Conservation (phyloP, 495 filamentous ascomycete species). For the Achaetomiella virescens region DNA sequence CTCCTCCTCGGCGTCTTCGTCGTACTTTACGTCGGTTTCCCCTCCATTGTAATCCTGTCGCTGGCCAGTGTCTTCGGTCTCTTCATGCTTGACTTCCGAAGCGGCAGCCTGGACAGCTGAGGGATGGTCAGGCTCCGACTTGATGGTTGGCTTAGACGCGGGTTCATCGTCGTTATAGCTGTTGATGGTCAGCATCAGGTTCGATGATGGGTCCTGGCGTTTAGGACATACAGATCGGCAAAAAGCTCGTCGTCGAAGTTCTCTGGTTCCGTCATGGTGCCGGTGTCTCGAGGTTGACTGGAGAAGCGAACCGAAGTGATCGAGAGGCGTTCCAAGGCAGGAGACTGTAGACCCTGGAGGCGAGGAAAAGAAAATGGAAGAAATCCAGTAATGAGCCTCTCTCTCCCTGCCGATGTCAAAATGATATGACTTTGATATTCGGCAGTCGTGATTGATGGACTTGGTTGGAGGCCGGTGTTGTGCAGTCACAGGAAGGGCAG, state of each 20-base stretch:
- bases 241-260: conserved; percentile 97
- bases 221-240: conserved; percentile 80
- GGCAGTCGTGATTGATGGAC: not conserved
- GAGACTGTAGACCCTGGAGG: not conserved
- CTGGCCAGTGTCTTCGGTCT: conserved; percentile 32
- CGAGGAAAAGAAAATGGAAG: not conserved
- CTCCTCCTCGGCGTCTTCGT: conserved; percentile 55
- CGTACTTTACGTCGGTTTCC: conserved; percentile 43
- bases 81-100: conserved; percentile 44
- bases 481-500: not conserved
- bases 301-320: not conserved
- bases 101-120: conserved; percentile 22
- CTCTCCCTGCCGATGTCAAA: not conserved
- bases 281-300: conserved; percentile 2
- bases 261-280: conserved; percentile 74
- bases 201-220: too few species aligned
- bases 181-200: conserved; percentile 10
- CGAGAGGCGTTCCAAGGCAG: not conserved
- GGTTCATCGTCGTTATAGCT: conserved; percentile 87
- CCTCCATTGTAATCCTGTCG: conserved; percentile 31
- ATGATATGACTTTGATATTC: not conserved
- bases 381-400: not conserved
- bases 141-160: conserved; percentile 36
- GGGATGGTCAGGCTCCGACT: conserved; percentile 29
- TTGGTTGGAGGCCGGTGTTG: not conserved